Conservation (phyloP, 2,329 filamentous ascomycete species). For the Cercospora sp. region DNA sequence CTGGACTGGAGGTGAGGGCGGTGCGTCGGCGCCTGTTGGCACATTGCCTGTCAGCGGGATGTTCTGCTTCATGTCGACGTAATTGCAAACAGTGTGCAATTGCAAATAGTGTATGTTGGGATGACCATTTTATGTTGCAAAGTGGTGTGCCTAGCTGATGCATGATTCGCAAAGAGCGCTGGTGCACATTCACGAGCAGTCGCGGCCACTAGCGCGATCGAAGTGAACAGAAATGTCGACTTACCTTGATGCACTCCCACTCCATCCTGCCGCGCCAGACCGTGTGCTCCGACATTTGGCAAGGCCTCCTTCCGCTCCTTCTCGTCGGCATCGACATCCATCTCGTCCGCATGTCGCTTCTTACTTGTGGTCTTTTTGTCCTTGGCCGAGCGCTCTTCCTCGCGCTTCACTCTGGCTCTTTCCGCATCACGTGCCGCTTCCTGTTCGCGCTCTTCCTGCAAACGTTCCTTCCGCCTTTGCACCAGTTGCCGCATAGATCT, state of each 20-base stretch:
- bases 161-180: background rate
- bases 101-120: background rate
- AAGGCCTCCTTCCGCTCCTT: slow-evolving; percentile 72
- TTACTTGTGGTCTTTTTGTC: slow-evolving; percentile 32
- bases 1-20: slow-evolving; percentile 36
- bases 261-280: slow-evolving; percentile 64
- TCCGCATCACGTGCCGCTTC: slow-evolving; percentile 53
- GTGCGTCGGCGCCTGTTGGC: slow-evolving; percentile 31
- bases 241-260: slow-evolving; percentile 60
- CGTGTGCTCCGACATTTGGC: slow-evolving; percentile 61
- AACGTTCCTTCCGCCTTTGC: slow-evolving; percentile 62
- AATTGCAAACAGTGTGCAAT: background rate
- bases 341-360: slow-evolving; percentile 39
- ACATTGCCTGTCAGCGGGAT: slow-evolving; percentile 16
- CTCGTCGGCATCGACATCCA: slow-evolving; percentile 47
- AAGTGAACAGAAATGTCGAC: slow-evolving; percentile 22
- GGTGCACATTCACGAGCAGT: background rate
- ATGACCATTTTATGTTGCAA: background rate
- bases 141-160: background rate
- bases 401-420: slow-evolving; percentile 33
- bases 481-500: slow-evolving; percentile 71
- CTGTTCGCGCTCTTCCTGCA: slow-evolving; percentile 55
- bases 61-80: background rate
- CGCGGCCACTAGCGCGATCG: background rate
- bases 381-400: slow-evolving; percentile 33